A percentile compares a stretch with the other conserved stretches of the same genome.
Conservation (phyloP, 2,329 filamentous ascomycete genomes). For the Aspergillus amoenus region DNA sequence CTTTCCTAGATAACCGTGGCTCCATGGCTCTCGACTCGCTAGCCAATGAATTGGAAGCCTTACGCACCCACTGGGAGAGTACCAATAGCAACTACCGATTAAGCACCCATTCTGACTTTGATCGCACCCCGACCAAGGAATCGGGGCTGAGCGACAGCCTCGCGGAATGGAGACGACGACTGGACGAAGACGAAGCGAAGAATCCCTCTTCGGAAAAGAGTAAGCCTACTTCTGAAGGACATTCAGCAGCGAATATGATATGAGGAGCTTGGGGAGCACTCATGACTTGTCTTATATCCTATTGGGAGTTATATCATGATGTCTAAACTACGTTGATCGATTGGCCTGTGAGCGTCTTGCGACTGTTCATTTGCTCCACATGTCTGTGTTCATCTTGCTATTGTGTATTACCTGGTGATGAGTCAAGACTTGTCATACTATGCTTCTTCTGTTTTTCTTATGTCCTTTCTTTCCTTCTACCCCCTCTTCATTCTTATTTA, state of each 20-base stretch:
- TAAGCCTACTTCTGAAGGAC: constrained; percentile 22
- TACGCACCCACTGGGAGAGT: constrained; percentile 90
- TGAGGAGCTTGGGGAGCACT: constrained; percentile 20
- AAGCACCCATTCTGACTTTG: constrained; percentile 87
- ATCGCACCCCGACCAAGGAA: constrained; percentile 54
- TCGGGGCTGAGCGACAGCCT: constrained; percentile 65
- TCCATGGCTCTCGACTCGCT: constrained; percentile 82
- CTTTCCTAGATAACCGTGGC: constrained; percentile 55
- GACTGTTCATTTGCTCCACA: neutral
- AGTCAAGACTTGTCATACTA: neutral
- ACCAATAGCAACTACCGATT: constrained; percentile 94
- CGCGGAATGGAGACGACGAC: constrained; percentile 75
- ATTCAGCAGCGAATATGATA: constrained; percentile 35
- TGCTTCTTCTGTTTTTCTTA: constrained; percentile 12
- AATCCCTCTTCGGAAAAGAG: constrained; percentile 28
- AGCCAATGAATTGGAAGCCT: constrained; percentile 84
- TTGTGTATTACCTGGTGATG: constrained; percentile 2
- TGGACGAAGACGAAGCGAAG: constrained; percentile 60
- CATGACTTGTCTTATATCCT: constrained; percentile 20
- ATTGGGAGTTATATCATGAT: constrained; percentile 26
- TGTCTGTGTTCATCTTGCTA: constrained; percentile 8
- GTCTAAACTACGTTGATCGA: constrained; percentile 4
- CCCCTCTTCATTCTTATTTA: constrained; percentile 17
- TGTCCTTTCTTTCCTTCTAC: constrained; percentile 6
- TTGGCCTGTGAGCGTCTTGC: constrained; percentile 3